Percentiles rank a stretch among this genome's conserved stretches.
Conservation (phyloP, 2,329 filamentous ascomycete genomes). For the Onygena corvina region DNA sequence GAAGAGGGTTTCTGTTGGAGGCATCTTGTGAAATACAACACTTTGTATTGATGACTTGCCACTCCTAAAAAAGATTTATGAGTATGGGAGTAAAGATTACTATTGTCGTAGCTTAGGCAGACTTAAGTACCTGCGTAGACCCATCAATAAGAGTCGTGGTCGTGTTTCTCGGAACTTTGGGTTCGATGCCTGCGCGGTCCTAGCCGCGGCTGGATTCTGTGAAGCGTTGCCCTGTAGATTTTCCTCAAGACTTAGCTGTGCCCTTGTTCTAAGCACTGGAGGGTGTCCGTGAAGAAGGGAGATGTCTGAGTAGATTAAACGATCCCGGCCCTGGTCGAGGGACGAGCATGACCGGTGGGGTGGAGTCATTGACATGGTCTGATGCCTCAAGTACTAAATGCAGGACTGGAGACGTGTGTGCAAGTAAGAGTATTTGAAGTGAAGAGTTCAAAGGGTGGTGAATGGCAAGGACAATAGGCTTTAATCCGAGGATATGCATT, state of each 20-base stretch:
- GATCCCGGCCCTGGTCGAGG: constrained; percentile 14
- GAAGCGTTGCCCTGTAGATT: constrained; percentile 24
- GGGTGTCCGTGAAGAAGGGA: constrained; percentile 15
- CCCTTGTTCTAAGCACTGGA: constrained; percentile 20
- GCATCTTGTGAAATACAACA: constrained; percentile 97
- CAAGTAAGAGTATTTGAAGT: not conserved
- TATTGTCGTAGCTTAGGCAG: not conserved
- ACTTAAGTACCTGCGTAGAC: constrained; percentile 64
- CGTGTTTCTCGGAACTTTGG: constrained; percentile 50
- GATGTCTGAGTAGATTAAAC: constrained; percentile 14
- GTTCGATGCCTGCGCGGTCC: constrained; percentile 21
- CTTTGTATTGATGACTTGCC: constrained; percentile 97
- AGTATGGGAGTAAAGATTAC: not conserved
- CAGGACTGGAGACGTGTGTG: not conserved
- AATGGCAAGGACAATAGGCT: no score
- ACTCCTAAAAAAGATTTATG: constrained; percentile 48
- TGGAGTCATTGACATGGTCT: constrained; percentile 5
- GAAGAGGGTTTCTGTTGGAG: constrained; percentile 88
- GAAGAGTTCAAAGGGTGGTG: no score
- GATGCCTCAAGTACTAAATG: not conserved
- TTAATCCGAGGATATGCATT: no score
- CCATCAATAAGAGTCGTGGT: constrained; percentile 84
- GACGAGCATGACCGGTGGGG: constrained; percentile 8
- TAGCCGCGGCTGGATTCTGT: constrained; percentile 19
- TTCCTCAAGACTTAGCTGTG: constrained; percentile 28